phyloP scores from a whole-genome alignment of 2,329 filamentous ascomycete species.

The Colletotrichum eleusines region DNA sequence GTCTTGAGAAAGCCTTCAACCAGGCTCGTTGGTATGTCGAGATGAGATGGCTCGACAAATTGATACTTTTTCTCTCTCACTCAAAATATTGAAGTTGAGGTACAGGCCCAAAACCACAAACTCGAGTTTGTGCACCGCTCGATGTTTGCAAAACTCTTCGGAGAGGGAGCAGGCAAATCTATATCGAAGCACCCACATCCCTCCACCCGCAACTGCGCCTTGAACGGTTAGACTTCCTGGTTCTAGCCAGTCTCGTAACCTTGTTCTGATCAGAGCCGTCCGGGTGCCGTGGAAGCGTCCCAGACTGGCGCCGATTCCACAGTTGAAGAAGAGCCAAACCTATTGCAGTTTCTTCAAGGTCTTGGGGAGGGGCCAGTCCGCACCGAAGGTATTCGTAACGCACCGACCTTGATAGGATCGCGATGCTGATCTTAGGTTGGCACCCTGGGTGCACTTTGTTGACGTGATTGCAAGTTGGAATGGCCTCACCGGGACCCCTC shows the following conservation, averaged over 20 bases:
- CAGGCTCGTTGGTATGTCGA: not conserved
- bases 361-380: not conserved
- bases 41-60: not conserved
- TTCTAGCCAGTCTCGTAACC: not conserved
- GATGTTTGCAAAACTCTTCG: too few relatives aligned
- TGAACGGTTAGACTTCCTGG: not conserved
- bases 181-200: too few relatives aligned
- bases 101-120: not conserved
- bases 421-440: not conserved
- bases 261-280: not conserved
- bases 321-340: not conserved
- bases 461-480: not conserved
- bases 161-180: too few relatives aligned
- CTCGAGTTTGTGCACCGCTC: not conserved
- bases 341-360: not conserved
- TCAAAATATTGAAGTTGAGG: not conserved
- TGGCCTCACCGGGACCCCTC: not conserved
- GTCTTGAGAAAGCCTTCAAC: not conserved
- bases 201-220: too few relatives aligned
- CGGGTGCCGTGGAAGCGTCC: not conserved
- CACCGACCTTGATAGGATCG: slow-evolving; percentile 5
- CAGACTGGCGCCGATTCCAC: not conserved
- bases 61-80: not conserved
- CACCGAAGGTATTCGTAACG: not conserved
- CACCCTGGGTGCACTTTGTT: not conserved